Conservation (phyloP, 257 asterid genomes). For the Jacaranda mimosifolia region DNA sequence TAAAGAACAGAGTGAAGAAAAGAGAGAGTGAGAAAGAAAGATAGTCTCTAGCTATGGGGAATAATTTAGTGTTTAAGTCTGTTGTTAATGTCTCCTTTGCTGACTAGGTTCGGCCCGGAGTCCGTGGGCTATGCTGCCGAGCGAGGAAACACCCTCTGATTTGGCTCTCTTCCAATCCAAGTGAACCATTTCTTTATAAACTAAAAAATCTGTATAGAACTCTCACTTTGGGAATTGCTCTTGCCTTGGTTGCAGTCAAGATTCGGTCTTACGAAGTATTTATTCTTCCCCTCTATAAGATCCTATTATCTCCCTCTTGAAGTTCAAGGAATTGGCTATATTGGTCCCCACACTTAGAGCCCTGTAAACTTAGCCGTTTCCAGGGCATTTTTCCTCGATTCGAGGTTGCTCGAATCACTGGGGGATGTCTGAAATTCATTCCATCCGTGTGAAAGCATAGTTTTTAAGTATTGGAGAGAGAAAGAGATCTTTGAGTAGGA, state of each 20-base stretch:
- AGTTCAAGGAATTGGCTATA: slow-evolving; percentile 45
- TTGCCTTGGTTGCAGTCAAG: slow-evolving; percentile 54
- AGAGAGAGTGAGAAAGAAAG: slow-evolving; percentile 27
- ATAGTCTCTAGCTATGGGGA: slow-evolving; percentile 46
- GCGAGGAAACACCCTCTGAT: slow-evolving; percentile 69
- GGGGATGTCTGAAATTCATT: slow-evolving; percentile 43
- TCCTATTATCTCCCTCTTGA: slow-evolving; percentile 45
- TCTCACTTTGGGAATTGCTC: slow-evolving; percentile 30
- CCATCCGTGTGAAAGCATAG: slow-evolving; percentile 32
- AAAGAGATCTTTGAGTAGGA: slow-evolving; percentile 43
- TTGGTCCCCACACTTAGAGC: slow-evolving; percentile 56
- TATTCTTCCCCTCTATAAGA: slow-evolving; percentile 43
- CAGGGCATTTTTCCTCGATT: slow-evolving; percentile 48
- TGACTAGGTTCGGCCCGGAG: slow-evolving; percentile 58
- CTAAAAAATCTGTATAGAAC: slow-evolving; percentile 23
- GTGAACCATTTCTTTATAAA: slow-evolving; percentile 51
- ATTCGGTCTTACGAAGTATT: slow-evolving; percentile 51
- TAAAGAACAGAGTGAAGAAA: slow-evolving; percentile 27
- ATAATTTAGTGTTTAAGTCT: slow-evolving; percentile 57
- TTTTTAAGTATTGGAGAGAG: slow-evolving; percentile 32
- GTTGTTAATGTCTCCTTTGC: slow-evolving; percentile 66
- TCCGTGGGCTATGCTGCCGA: slow-evolving; percentile 76
- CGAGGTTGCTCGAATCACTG: slow-evolving; percentile 10
- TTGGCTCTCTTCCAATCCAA: slow-evolving; percentile 59
- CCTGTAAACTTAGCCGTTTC: slow-evolving; percentile 37